Base-by-base conservation (phyloP, 1,284 basidiomycete genomes). In the Ustilago xerochloae region DNA sequence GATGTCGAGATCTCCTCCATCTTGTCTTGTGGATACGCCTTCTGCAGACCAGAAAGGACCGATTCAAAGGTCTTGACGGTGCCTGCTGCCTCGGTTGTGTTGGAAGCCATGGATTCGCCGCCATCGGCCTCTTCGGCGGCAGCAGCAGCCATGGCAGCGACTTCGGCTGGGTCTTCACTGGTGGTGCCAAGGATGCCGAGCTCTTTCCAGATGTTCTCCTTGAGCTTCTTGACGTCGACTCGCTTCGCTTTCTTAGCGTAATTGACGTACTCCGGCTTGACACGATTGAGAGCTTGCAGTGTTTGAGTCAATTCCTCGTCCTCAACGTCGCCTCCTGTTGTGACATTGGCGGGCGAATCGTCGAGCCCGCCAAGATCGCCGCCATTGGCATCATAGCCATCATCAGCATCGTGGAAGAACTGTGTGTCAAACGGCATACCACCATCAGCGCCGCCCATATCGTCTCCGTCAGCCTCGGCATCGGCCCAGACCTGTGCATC, bases 1-100 rank as follows among this genome's bases (percentile, higher is more conserved):
- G 93, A 97, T 9, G 97, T 99, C 84, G 94, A 97, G 85, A 99
- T 97, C 79, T 99, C 97, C 46, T 92, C 90, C 91, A 99, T 92
- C 87, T 95, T 97, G 45, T 97, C 94, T 66, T 88, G 87, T 0
- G 96, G 92, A 85, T 99, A 99, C 8, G 91, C 89, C 52, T 87
- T 88, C 73, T 92, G 90, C 35, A 99, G 87, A 16, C 90, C 90
- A 1, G 90, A 88, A 71, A 99, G 92, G 68, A 99, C 94, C 50
- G 89, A 88, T 55, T 91, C 89, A 85, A 99, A 97, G 43, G 67
- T 61, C 51, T 66, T 71, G 47, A 64, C 73, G 15, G 36, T 43
- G n/a, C 56, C 63, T 10, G 45, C 45, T n/a, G 51, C 39, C 29
- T 43, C 50, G 18, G 54, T 33, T 8, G 41, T 20, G 4, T 49